Evolutionary conservation across 202 grass and related monocot genomes (phyloP), one percentile per base, ranked within the genome.

Genomic region (Carex arenaria): DNA sequence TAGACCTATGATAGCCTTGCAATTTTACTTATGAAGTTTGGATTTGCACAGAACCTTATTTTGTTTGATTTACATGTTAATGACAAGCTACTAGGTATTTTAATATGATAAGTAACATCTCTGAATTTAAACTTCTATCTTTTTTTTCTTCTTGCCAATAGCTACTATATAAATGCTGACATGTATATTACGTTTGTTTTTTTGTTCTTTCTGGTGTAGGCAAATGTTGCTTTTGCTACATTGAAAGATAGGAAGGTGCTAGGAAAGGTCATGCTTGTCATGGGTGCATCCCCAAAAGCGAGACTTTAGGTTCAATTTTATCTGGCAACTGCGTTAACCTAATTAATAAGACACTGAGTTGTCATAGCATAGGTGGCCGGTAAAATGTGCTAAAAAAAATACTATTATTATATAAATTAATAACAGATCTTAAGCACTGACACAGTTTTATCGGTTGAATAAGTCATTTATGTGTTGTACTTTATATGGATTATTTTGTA

Each of bases 201-300:
- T 26, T 26, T 26, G 10, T 87, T 76, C 59, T 36, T 51, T 66
- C 67, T 70, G 77, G 67, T 70, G 66, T 84, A 98, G 95, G 93
- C 93, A 28, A 88, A 98, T 92, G 89, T 92, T 28, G 91, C 91
- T 62, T 95, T 98, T 52, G 62, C 89, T 81, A 91, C 91, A 74
- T 76, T 95, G 67, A 95, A 90, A 92, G 96, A 98, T 74, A 86
- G 93, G 75, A 95, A 93, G 63, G 96, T 60, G 8, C 67, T 92
- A 1, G 96, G 96, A 70, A 95, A 98, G 83, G 93, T 95, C 82
- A 93, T 93, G 93, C 70, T 95, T 72, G 68, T 92, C 36, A 89
- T 92, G 72, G 86, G 70, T 22, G 76, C 86, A 0, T 74, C 62
- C 15, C 81, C 34, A 86, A 92, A 89, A 89, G 90, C 95, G n/a